Conservation (phyloP, 768 basidiomycete species). For the Termitomyces titanicus region DNA sequence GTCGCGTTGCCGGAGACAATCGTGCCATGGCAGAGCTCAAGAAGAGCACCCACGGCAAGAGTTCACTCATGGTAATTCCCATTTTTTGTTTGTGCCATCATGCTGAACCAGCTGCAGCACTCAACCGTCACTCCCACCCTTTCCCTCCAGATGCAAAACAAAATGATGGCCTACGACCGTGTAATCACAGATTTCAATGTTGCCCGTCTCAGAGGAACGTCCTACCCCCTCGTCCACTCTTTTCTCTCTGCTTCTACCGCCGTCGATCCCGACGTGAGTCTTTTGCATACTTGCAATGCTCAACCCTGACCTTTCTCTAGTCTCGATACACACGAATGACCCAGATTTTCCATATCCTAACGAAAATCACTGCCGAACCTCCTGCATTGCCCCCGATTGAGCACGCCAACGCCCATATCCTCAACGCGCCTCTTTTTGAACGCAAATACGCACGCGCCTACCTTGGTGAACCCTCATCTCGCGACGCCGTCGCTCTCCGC, state of each 20-base stretch:
- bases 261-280: slow-evolving; percentile 55
- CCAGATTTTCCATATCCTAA: slow-evolving; percentile 68
- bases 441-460: slow-evolving; percentile 82
- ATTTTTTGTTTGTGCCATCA: neutral
- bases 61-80: slow-evolving; percentile 44
- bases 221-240: slow-evolving; percentile 72
- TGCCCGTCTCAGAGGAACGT: slow-evolving; percentile 65
- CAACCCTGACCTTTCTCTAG: slow-evolving; percentile 22
- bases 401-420: slow-evolving; percentile 77
- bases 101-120: slow-evolving; percentile 15
- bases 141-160: slow-evolving; percentile 80
- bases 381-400: slow-evolving; percentile 72
- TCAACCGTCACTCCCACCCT: slow-evolving; percentile 47
- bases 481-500: slow-evolving; percentile 62
- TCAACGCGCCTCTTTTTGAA: slow-evolving; percentile 76
- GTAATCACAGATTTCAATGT: slow-evolving; percentile 76
- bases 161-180: slow-evolving; percentile 95
- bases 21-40: slow-evolving; percentile 55
- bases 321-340: slow-evolving; percentile 55
- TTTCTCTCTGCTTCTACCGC: slow-evolving; percentile 64
- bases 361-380: slow-evolving; percentile 75
- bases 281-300: neutral
- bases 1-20: slow-evolving; percentile 53
- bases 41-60: slow-evolving; percentile 59
- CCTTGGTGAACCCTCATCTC: slow-evolving; percentile 60